phyloP scores from a whole-genome alignment of 345 rosid genomes.

The Conringia planisiliqua region DNA sequence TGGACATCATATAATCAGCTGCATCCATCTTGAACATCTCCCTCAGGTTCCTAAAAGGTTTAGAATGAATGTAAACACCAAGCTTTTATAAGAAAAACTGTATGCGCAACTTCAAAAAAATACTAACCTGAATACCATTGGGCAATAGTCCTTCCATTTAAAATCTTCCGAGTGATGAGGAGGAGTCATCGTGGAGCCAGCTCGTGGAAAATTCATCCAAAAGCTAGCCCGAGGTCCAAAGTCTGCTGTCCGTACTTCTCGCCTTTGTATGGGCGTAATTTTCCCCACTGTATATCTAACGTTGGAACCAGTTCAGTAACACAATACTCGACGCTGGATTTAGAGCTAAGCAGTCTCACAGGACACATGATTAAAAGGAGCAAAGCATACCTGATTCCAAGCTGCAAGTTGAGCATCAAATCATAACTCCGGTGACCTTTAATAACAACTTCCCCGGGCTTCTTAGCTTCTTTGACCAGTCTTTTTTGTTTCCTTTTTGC shows the following conservation, averaged over 20 bases:
- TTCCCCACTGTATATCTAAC: slow-evolving; percentile 95
- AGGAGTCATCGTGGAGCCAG: slow-evolving; percentile 87
- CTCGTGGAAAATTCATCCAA: slow-evolving; percentile 95
- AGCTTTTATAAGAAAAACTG: neutral
- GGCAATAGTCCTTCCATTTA: slow-evolving; percentile 98
- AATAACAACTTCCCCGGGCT: slow-evolving; percentile 90
- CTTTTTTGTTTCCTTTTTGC: slow-evolving; percentile 63
- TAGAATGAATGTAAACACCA: slow-evolving; percentile 6
- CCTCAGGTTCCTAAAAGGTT: slow-evolving; percentile 70
- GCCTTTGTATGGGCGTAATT: slow-evolving; percentile 88
- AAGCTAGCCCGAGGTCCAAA: slow-evolving; percentile 96
- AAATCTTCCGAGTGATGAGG: slow-evolving; percentile 91
- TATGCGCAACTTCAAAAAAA: neutral
- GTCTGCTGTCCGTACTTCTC: slow-evolving; percentile 84
- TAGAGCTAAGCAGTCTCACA: neutral
- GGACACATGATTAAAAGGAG: slow-evolving; percentile 4
- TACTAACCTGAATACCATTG: slow-evolving; percentile 94
- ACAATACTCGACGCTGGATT: neutral
- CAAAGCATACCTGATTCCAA: slow-evolving; percentile 79
- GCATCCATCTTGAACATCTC: slow-evolving; percentile 99
- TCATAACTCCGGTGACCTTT: slow-evolving; percentile 98
- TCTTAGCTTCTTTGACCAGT: slow-evolving; percentile 74
- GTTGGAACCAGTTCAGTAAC: slow-evolving; percentile 21
- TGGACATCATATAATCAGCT: slow-evolving; percentile 98
- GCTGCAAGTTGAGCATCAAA: slow-evolving; percentile 93